phyloP scores from a whole-genome alignment of 768 basidiomycete species.

The Trametes elegans region DNA sequence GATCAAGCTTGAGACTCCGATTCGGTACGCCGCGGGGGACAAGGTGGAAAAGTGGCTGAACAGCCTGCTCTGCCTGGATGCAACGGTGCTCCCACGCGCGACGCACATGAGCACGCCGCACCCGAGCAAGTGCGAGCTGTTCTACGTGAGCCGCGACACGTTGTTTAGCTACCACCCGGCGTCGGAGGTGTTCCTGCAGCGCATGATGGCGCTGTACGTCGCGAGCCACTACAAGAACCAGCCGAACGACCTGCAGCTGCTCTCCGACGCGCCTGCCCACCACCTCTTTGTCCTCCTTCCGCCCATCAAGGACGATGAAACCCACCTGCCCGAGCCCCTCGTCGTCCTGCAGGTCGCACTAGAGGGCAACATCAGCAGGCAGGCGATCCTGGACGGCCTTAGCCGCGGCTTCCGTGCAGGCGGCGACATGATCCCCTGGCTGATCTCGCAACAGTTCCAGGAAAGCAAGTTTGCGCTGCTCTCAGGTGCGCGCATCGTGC shows the following conservation, averaged over 20 bases:
- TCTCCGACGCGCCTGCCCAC: constrained; percentile 96
- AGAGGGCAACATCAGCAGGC: constrained; percentile 89
- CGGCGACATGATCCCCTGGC: constrained; percentile 98
- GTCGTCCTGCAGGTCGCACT: constrained; percentile 95
- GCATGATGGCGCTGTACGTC: constrained; percentile 98
- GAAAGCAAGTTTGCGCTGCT: constrained; percentile 91
- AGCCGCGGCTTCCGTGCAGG: constrained; percentile 81
- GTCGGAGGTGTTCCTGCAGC: constrained; percentile 94
- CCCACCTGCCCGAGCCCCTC: constrained; percentile 89
- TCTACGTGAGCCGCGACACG: constrained; percentile 93
- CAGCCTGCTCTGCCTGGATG: constrained; percentile 84
- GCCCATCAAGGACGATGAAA: constrained; percentile 87
- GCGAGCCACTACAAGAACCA: constrained; percentile 99
- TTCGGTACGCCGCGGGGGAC: constrained; percentile 87
- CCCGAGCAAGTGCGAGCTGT: constrained; percentile 90
- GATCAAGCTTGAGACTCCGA: constrained; percentile 93
- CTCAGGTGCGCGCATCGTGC: constrained; percentile 87
- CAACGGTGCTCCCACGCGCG: constrained; percentile 55
- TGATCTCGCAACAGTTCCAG: constrained; percentile 92
- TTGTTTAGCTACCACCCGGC: constrained; percentile 97
- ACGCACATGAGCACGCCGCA: constrained; percentile 85
- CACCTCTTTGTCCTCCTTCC: constrained; percentile 95
- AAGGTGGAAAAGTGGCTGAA: constrained; percentile 95
- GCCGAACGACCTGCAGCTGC: constrained; percentile 96
- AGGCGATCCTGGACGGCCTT: constrained; percentile 82